Evolutionary conservation across 176 grass and related monocot genomes (phyloP), one percentile per base, ranked within the genome.

Genomic region (Calamus simplicifolius): DNA sequence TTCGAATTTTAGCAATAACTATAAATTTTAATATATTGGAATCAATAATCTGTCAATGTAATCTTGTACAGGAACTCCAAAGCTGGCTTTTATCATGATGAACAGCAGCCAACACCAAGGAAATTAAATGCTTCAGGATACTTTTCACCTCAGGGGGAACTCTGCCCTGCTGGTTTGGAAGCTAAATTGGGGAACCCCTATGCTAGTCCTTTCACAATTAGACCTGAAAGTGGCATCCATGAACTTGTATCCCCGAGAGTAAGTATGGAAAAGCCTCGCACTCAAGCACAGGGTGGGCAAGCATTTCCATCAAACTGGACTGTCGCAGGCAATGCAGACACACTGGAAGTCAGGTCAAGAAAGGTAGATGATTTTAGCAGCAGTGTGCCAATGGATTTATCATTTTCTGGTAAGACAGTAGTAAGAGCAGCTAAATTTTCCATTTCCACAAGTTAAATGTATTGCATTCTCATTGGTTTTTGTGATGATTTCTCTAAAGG

Each of bases 401-500:
- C 79, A 66, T 75, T 89, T 66, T 77, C 70, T 70, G 82, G 90
- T 72, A 74, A 75, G 70, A 71, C 50, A 66, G 59, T 19, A 69
- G 62, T 68, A 56, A 18, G 63, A 54, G 43, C 65, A 26, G 27
- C 29, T 19, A 51, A 16, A 12, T 13, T 43, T 43, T 12, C 35
- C 35, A 43, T 43, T 43, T 43, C 35, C 1, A 12, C 10, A 43
- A 2, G 35, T 2, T 43, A 13, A 43, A 2, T 13, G 8, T 35
- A 30, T 38, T 60, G 16, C 14, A 60, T 60, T 26, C 58, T 60
- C 28, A 31, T 63, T 55, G 64, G 69, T 73, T 27, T 49, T 52
- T 73, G 16, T 60, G 15, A 85, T 58, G 19, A 29, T 75, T 66
- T 43, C 54, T 72, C 27, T 80, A 71, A 75, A 95, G 82, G 79